phyloP scores from a whole-genome alignment of 225 moss, liverwort and hornwort genomes.

The Pseudoscleropodium purum region DNA sequence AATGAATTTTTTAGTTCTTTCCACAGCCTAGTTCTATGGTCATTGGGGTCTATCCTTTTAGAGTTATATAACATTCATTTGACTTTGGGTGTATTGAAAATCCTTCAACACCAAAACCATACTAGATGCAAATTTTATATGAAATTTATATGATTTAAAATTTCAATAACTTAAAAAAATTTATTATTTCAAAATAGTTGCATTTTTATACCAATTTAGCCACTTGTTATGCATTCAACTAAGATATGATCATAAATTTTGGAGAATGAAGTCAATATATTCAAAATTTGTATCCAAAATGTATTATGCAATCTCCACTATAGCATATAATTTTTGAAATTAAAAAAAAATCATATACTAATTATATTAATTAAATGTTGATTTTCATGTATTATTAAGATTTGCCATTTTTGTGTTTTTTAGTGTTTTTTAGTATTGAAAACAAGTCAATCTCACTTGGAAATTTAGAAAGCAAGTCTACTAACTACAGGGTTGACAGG shows the following conservation, averaged over 20 bases:
- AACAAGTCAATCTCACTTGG: not conserved
- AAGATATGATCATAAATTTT: not conserved
- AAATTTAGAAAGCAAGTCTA: not conserved
- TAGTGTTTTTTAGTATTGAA: not conserved
- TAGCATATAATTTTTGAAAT: not conserved
- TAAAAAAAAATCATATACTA: not conserved
- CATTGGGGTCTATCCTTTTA: rapidly evolving
- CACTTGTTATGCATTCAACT: not conserved
- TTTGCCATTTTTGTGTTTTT: not conserved
- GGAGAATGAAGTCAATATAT: not conserved
- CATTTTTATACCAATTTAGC: not conserved
- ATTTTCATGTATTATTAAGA: not conserved
- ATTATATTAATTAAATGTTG: not conserved
- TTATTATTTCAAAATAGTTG: not conserved
- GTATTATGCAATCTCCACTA: not conserved
- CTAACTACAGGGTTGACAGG: no score
- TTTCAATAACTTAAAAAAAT: not conserved
- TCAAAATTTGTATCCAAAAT: not conserved
- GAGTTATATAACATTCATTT: not conserved
- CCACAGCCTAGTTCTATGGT: not conserved
- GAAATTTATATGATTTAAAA: not conserved
- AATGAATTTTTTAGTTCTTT: not conserved
- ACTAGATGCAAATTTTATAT: not conserved
- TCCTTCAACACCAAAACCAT: not conserved
- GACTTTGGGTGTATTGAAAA: not conserved